A percentile compares a stretch with the other conserved stretches of the same genome.
Evolutionary conservation across 495 filamentous ascomycete species (phyloP).

Genomic region (Cercophora newfieldiana): DNA sequence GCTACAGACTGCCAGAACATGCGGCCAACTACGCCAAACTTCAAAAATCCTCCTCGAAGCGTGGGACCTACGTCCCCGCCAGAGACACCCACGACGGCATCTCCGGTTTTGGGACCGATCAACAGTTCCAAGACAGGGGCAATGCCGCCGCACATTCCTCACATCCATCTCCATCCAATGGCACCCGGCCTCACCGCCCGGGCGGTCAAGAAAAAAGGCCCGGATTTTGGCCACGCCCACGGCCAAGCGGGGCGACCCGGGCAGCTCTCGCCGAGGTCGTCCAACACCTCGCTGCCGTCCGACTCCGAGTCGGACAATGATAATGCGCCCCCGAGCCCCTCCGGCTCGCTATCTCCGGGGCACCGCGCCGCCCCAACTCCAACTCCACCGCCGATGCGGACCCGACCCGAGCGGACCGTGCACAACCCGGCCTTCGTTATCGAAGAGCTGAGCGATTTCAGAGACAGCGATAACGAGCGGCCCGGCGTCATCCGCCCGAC

Average conservation of each 20-base stretch:
- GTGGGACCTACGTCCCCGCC: constrained; percentile 56
- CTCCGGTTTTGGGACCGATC: constrained; percentile 43
- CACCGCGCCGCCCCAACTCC: constrained; percentile 16
- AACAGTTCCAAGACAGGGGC: constrained; percentile 27
- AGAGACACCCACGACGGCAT: constrained; percentile 49
- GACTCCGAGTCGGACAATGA: constrained; percentile 31
- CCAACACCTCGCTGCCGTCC: constrained; percentile 38
- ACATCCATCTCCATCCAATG: constrained; percentile 31
- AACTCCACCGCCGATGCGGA: constrained; percentile 29
- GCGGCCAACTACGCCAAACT: constrained; percentile 50
- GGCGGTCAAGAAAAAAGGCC: constrained; percentile 40
- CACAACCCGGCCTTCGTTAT: constrained; percentile 41
- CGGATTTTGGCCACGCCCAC: constrained; percentile 45
- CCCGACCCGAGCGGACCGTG: constrained; percentile 33
- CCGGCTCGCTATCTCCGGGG: constrained; percentile 38
- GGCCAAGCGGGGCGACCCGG: constrained; percentile 40
- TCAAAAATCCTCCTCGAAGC: constrained; percentile 46
- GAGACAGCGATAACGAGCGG: constrained; percentile 42
- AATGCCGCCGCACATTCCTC: constrained; percentile 27
- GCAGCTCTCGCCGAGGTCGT: constrained; percentile 54
- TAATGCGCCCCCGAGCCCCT: constrained; percentile 33
- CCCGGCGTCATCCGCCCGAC: constrained; percentile 41
- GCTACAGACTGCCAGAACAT: constrained; percentile 33
- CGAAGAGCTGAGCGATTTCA: constrained; percentile 49
- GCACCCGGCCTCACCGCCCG: constrained; percentile 38